These are phyloP conservation scores for Coemansia sp. DNA, from an alignment of 371 early-diverging fungal genomes.

Conservation along the genomic window DNA sequence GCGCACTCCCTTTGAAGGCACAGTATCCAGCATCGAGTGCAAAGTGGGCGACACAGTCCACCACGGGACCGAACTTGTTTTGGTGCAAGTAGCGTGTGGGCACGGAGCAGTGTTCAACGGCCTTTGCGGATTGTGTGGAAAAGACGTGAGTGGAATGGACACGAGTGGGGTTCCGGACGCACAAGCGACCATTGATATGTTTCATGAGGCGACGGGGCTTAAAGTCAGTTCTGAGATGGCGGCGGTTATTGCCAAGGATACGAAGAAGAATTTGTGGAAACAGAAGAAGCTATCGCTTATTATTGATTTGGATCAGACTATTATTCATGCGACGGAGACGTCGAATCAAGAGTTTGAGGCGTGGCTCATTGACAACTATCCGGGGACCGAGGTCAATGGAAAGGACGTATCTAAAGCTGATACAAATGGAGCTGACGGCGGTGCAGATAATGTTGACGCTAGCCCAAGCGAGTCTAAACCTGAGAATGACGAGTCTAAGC, in stretches of 20 bases:
- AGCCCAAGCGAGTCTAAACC: too few relatives aligned
- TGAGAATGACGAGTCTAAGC: too few relatives aligned
- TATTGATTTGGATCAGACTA: slow-evolving; percentile 98
- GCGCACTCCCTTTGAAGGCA: slow-evolving; percentile 40
- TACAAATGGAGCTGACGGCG: too few relatives aligned
- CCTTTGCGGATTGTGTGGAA: slow-evolving; percentile 82
- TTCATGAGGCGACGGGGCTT: slow-evolving; percentile 73
- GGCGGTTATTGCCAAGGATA: slow-evolving; percentile 77
- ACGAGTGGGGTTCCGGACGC: slow-evolving; percentile 43
- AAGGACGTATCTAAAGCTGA: slow-evolving; percentile 22
- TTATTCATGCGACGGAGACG: slow-evolving; percentile 92
- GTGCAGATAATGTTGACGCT: too few relatives aligned
- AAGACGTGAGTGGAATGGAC: slow-evolving; percentile 58
- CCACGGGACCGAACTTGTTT: slow-evolving; percentile 39
- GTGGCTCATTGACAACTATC: slow-evolving; percentile 75
- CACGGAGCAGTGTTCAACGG: slow-evolving; percentile 80
- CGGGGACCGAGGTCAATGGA: slow-evolving; percentile 58
- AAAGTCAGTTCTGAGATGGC: slow-evolving; percentile 75
- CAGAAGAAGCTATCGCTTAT: slow-evolving; percentile 87
- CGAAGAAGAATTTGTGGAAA: slow-evolving; percentile 63
- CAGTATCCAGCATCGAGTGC: slow-evolving; percentile 8
- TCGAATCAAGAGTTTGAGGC: slow-evolving; percentile 71
- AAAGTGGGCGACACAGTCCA: slow-evolving; percentile 17
- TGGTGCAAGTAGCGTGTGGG: slow-evolving; percentile 59
- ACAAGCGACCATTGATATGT: slow-evolving; percentile 70